Evolutionary conservation across 163 green algal genomes (phyloP).

Genomic region (Volvox carteri): DNA sequence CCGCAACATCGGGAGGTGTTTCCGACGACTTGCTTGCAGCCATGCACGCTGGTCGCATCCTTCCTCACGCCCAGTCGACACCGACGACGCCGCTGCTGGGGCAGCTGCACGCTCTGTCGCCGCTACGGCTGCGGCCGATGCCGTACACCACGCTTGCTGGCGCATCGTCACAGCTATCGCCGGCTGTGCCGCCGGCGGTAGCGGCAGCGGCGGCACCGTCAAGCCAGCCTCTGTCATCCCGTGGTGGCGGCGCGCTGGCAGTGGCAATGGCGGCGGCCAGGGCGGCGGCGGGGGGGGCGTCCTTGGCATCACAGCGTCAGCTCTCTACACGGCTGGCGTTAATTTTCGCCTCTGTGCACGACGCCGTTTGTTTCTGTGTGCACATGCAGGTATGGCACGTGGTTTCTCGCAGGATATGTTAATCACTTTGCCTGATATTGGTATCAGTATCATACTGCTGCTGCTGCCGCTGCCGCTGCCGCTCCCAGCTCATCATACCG

Average conservation of each 20-base stretch:
- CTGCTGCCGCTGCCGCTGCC: too few relatives aligned
- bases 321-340: conserved; percentile 21
- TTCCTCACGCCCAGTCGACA: background rate
- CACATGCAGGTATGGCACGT: conserved; percentile 36
- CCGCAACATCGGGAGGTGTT: too few relatives aligned
- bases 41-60: too few relatives aligned
- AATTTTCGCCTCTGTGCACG: conserved; percentile 20
- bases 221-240: background rate
- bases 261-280: conserved; percentile 36
- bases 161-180: background rate
- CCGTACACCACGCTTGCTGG: conserved; percentile 5
- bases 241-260: conserved; percentile 32
- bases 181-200: background rate
- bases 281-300: conserved; percentile 11
- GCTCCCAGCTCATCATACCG: too few relatives aligned
- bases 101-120: conserved; percentile 6
- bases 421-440: too few relatives aligned
- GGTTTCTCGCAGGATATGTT: too few relatives aligned
- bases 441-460: too few relatives aligned
- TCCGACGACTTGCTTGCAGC: too few relatives aligned
- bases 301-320: background rate
- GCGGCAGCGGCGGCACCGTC: background rate
- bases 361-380: conserved; percentile 50
- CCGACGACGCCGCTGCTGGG: conserved; percentile 10
- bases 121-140: background rate